These are phyloP conservation scores for Cladosporium sphaerospermum DNA, from an alignment of 2,329 filamentous ascomycete species.

Conservation along the genomic window DNA sequence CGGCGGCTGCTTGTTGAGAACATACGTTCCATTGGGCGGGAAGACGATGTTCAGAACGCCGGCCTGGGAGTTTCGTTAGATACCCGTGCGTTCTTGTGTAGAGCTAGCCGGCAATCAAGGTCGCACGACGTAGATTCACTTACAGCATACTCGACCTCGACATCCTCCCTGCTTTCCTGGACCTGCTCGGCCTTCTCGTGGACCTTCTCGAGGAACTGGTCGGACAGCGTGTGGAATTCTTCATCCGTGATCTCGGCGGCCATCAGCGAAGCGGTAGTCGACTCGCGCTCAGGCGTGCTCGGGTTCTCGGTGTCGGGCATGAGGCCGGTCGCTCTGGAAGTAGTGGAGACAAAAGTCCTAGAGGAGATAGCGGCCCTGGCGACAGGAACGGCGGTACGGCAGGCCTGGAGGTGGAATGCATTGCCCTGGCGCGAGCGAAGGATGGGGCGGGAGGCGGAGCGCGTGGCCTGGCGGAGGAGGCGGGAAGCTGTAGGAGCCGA, in stretches of 20 bases:
- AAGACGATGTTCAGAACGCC: conserved; percentile 76
- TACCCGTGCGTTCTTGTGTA: not conserved
- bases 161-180: conserved; percentile 64
- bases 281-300: conserved; percentile 34
- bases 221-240: conserved; percentile 71
- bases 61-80: conserved; percentile 49
- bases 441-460: conserved; percentile 17
- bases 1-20: conserved; percentile 96
- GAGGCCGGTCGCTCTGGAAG: conserved; percentile 26
- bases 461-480: conserved; percentile 19
- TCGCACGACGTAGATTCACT: conserved; percentile 29
- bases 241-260: conserved; percentile 53
- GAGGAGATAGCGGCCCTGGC: conserved; percentile 10
- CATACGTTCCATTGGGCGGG: conserved; percentile 69
- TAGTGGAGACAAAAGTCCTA: conserved; percentile 6
- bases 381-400: not conserved
- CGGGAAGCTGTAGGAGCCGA: conserved; percentile 20
- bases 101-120: too few species aligned
- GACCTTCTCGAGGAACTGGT: conserved; percentile 63
- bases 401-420: conserved; percentile 8
- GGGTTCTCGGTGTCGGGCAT: conserved; percentile 39
- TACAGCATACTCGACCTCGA: conserved; percentile 89
- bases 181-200: conserved; percentile 60
- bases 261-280: conserved; percentile 38
- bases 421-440: conserved; percentile 13